A percentile compares a stretch with the other conserved stretches of the same genome.
phyloP scores from a whole-genome alignment of 371 early-diverging fungal genomes.

The Mucor racemosus region DNA sequence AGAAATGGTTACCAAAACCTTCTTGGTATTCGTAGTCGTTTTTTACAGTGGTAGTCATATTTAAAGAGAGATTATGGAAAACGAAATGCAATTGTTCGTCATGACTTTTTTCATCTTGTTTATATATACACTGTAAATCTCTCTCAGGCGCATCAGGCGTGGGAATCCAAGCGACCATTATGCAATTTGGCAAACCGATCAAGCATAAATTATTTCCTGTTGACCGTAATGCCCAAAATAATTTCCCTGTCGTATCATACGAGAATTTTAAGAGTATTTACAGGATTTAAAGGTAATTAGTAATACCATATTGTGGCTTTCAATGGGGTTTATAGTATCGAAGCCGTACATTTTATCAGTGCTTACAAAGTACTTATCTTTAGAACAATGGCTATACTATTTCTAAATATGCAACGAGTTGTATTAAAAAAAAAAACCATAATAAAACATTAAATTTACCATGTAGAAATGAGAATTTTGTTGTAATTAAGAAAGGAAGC shows the following conservation, averaged over 20 bases:
- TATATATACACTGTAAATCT: neutral
- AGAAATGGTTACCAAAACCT: constrained; percentile 86
- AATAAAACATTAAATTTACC: too few species aligned
- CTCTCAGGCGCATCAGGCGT: neutral
- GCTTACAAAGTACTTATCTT: too few species aligned
- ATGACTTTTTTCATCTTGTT: neutral
- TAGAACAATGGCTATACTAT: too few species aligned
- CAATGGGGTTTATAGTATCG: too few species aligned
- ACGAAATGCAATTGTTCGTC: neutral
- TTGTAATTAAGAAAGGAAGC: too few species aligned
- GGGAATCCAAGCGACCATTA: neutral
- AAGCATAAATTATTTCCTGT: neutral
- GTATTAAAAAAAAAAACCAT: too few species aligned
- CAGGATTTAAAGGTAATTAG: neutral
- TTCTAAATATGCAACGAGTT: too few species aligned
- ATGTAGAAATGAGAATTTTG: too few species aligned
- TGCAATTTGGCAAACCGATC: constrained; percentile 5
- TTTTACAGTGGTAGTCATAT: neutral
- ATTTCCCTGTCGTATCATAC: neutral
- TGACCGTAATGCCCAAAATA: neutral
- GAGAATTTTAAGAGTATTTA: neutral
- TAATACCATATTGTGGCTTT: neutral
- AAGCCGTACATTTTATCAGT: too few species aligned
- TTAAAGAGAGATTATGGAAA: neutral
- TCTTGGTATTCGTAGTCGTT: constrained; percentile 59